Evolutionary conservation across 495 filamentous ascomycete species (phyloP).

Genomic region (Coniosporium apollinis): DNA sequence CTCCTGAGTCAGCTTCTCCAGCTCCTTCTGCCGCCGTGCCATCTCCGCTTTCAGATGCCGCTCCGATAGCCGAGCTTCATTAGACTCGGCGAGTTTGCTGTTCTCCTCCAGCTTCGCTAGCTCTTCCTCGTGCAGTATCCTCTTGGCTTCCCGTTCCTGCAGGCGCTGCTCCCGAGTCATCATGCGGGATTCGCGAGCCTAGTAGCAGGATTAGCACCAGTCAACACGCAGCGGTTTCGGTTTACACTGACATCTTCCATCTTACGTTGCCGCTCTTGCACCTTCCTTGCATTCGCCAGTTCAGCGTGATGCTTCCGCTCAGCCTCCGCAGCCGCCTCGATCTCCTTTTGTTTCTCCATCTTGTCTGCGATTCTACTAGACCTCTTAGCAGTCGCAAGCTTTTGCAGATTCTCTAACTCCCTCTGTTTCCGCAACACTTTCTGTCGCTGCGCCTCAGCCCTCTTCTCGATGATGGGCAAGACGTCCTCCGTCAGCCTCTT

Average conservation of each 20-base stretch:
- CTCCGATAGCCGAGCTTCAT: slow-evolving; percentile 54
- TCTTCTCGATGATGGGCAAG: slow-evolving; percentile 65
- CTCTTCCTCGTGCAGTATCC: slow-evolving; percentile 68
- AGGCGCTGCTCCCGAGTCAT: slow-evolving; percentile 72
- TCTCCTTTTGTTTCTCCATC: slow-evolving; percentile 55
- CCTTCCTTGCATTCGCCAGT: slow-evolving; percentile 45
- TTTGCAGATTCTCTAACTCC: slow-evolving; percentile 61
- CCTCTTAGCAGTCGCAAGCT: slow-evolving; percentile 81
- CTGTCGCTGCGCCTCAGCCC: slow-evolving; percentile 56
- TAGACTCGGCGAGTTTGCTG: slow-evolving; percentile 45
- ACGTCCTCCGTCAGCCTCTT: slow-evolving; percentile 55
- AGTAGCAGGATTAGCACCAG: background rate
- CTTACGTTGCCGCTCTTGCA: slow-evolving; percentile 48
- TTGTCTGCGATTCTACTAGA: slow-evolving; percentile 77
- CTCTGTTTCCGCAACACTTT: slow-evolving; percentile 56
- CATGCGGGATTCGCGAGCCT: slow-evolving; percentile 65
- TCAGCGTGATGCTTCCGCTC: slow-evolving; percentile 52
- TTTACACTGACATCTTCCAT: slow-evolving; percentile 32
- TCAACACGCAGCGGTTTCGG: background rate
- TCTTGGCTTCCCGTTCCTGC: slow-evolving; percentile 65
- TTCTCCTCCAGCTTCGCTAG: slow-evolving; percentile 62
- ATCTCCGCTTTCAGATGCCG: slow-evolving; percentile 63
- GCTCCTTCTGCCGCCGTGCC: slow-evolving; percentile 53
- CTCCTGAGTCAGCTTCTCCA: slow-evolving; percentile 57
- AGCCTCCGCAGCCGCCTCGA: slow-evolving; percentile 54